Evolutionary conservation across 176 grass and related monocot genomes (phyloP).

Genomic region (Secale cereale): DNA sequence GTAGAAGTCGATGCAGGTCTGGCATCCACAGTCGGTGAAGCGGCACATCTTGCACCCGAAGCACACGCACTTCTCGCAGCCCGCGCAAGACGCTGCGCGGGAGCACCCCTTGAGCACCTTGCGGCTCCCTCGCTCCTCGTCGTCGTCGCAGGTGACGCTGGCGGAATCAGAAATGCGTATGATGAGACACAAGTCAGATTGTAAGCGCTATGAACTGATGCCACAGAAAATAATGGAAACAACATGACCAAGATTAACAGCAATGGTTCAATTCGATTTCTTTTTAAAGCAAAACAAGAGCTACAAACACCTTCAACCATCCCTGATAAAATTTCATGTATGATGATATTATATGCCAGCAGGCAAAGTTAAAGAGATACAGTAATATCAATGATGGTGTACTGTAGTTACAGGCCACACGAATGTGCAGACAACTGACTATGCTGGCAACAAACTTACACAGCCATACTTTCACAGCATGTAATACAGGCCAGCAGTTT

Average conservation of each 20-base stretch:
- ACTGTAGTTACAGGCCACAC: neutral
- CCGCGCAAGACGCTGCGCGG: slow-evolving; percentile 61
- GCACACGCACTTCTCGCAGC: slow-evolving; percentile 90
- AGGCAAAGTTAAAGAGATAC: neutral
- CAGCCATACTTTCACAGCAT: neutral
- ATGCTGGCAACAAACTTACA: neutral
- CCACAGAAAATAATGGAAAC: neutral
- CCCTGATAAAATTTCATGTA: neutral
- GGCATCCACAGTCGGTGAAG: slow-evolving; percentile 86
- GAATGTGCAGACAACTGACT: slow-evolving; percentile 13
- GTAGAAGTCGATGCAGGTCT: slow-evolving; percentile 92
- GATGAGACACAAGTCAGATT: neutral
- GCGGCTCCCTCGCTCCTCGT: slow-evolving; percentile 86
- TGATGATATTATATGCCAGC: neutral
- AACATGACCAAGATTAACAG: neutral
- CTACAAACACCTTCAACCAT: neutral
- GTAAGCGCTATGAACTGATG: neutral
- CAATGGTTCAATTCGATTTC: neutral
- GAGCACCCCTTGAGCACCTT: slow-evolving; percentile 82
- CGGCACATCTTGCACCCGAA: slow-evolving; percentile 89
- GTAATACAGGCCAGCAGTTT: neutral
- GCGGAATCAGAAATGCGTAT: neutral
- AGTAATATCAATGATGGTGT: neutral
- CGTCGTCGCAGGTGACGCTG: slow-evolving; percentile 73
- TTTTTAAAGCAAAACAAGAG: neutral